These are phyloP conservation scores for Aureobasidium sp. DNA, from an alignment of 2,329 filamentous ascomycete genomes.

Conservation along the genomic window DNA sequence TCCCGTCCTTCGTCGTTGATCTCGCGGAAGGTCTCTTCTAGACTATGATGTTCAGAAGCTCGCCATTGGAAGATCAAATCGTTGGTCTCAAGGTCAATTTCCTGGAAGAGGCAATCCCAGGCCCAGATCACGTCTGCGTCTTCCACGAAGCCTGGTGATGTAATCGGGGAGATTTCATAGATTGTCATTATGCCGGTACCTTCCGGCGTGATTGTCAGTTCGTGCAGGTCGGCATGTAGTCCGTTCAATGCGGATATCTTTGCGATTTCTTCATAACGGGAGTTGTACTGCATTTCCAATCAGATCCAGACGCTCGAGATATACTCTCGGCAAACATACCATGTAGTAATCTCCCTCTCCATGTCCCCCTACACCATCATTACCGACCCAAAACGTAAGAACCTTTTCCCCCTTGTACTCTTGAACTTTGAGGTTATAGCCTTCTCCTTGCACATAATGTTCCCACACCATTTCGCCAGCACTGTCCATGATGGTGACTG, in stretches of 20 bases:
- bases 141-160: constrained; percentile 21
- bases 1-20: constrained; percentile 37
- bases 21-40: neutral
- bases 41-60: constrained; percentile 30
- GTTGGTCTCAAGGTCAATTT: constrained; percentile 35
- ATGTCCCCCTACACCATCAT: constrained; percentile 31
- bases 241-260: constrained; percentile 30
- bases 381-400: constrained; percentile 34
- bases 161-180: constrained; percentile 34
- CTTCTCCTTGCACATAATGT: constrained; percentile 26
- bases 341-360: constrained; percentile 25
- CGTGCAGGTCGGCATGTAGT: constrained; percentile 36
- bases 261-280: constrained; percentile 31
- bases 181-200: constrained; percentile 39
- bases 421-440: constrained; percentile 32
- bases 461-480: constrained; percentile 28
- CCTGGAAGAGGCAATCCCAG: constrained; percentile 39
- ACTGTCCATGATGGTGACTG: constrained; percentile 26
- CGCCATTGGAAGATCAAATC: constrained; percentile 36
- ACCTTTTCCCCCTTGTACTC: constrained; percentile 30
- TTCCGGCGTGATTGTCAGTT: constrained; percentile 37
- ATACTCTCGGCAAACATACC: constrained; percentile 23
- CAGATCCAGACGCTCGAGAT: neutral
- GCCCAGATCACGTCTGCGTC: neutral
- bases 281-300: constrained; percentile 19